Percentiles rank a stretch among this genome's conserved stretches.
phyloP scores from a whole-genome alignment of 495 filamentous ascomycete species.

The Darksidea phi region DNA sequence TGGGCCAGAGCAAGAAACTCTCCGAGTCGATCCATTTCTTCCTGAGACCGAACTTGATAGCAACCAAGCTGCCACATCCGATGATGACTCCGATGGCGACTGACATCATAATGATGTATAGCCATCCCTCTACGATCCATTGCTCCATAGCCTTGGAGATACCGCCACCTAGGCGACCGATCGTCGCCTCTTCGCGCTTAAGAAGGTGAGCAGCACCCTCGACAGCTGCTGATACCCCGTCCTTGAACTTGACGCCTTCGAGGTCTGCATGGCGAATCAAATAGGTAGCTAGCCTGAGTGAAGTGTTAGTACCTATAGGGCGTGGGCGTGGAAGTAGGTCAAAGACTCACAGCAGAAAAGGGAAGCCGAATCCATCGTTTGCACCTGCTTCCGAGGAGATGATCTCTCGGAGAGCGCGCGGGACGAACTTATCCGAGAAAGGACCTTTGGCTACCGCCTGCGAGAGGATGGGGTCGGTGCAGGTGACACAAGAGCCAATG shows the following conservation, averaged over 20 bases:
- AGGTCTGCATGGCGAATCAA: conserved; percentile 55
- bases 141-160: conserved; percentile 23
- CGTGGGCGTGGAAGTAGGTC: not conserved
- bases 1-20: conserved; percentile 23
- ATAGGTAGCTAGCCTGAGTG: conserved; percentile 44
- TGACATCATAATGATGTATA: conserved; percentile 25
- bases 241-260: conserved; percentile 21
- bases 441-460: conserved; percentile 63
- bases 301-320: not conserved
- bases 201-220: conserved; percentile 6
- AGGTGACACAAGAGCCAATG: conserved; percentile 61
- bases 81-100: conserved; percentile 19
- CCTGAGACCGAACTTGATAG: conserved; percentile 20
- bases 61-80: conserved; percentile 23
- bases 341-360: conserved; percentile 53
- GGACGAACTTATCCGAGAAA: conserved; percentile 61
- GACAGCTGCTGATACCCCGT: not conserved
- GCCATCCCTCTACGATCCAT: conserved; percentile 27
- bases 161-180: conserved; percentile 16
- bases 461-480: conserved; percentile 61
- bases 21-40: conserved; percentile 24
- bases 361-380: conserved; percentile 62
- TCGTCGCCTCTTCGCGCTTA: conserved; percentile 6
- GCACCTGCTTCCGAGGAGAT: conserved; percentile 62
- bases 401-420: conserved; percentile 58